phyloP scores from a whole-genome alignment of 2,329 filamentous ascomycete species.

The Neonectria faginata region DNA sequence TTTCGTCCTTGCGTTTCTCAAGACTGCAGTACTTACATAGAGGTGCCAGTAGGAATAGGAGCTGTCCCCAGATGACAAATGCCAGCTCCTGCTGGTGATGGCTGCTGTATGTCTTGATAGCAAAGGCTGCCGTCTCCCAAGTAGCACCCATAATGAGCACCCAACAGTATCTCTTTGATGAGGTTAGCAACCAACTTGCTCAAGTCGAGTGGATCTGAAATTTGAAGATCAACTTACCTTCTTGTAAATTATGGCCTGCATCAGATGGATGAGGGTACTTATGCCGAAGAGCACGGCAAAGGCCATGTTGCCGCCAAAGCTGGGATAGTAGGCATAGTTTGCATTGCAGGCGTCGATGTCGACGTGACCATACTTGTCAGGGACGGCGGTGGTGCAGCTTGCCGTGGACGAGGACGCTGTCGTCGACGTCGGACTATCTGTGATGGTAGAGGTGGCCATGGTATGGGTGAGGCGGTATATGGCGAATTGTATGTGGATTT shows the following conservation, averaged over 20 bases:
- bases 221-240: slow-evolving; percentile 40
- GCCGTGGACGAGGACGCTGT: slow-evolving; percentile 47
- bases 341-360: slow-evolving; percentile 49
- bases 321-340: slow-evolving; percentile 50
- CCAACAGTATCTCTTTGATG: slow-evolving; percentile 51
- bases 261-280: slow-evolving; percentile 44
- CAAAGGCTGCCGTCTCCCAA: slow-evolving; percentile 56
- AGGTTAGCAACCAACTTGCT: slow-evolving; percentile 1
- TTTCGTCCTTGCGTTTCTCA: background rate
- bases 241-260: slow-evolving; percentile 47
- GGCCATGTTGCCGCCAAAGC: slow-evolving; percentile 49
- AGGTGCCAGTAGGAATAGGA: slow-evolving; percentile 57
- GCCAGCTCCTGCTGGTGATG: slow-evolving; percentile 53
- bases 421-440: slow-evolving; percentile 43
- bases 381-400: slow-evolving; percentile 51
- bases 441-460: slow-evolving; percentile 40
- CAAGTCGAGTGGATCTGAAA: background rate
- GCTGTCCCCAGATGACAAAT: slow-evolving; percentile 47
- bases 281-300: slow-evolving; percentile 50
- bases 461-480: slow-evolving; percentile 16
- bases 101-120: slow-evolving; percentile 51
- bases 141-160: slow-evolving; percentile 54
- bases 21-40: slow-evolving; percentile 48
- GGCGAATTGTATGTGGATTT: background rate
- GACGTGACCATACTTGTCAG: slow-evolving; percentile 48